These are phyloP conservation scores for Boletellus sp. DNA, from an alignment of 768 basidiomycete genomes.

Conservation along the genomic window DNA sequence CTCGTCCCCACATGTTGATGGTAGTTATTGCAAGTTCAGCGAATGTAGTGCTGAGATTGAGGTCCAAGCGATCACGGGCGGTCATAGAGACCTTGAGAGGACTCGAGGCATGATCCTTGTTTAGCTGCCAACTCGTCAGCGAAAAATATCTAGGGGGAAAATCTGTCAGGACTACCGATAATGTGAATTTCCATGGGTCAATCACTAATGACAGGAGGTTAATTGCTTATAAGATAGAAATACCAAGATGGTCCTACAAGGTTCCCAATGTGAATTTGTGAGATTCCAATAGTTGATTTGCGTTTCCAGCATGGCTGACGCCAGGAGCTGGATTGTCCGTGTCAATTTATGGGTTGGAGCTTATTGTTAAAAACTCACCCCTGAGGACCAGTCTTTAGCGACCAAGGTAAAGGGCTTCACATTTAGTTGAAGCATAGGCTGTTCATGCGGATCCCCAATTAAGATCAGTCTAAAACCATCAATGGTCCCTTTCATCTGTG, in stretches of 20 bases:
- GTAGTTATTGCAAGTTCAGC: constrained; percentile 79
- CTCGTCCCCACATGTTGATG: constrained; percentile 67
- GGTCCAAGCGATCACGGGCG: constrained; percentile 80
- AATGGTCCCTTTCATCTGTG: constrained; percentile 76
- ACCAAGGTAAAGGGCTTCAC: constrained; percentile 79
- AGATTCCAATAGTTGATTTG: constrained; percentile 96
- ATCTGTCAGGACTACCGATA: constrained; percentile 45
- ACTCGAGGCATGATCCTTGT: constrained; percentile 46
- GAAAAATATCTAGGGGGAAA: background rate
- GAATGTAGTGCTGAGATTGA: constrained; percentile 89
- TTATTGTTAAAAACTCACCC: constrained; percentile 44
- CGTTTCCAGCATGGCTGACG: constrained; percentile 74
- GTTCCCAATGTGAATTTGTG: constrained; percentile 98
- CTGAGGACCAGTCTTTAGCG: constrained; percentile 92
- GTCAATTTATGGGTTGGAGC: constrained; percentile 1
- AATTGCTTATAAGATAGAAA: constrained; percentile 2
- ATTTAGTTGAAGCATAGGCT: constrained; percentile 87
- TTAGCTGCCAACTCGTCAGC: constrained; percentile 41
- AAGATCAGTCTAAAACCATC: constrained; percentile 92
- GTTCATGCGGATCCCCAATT: constrained; percentile 93
- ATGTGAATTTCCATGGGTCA: constrained; percentile 91
- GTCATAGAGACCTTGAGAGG: constrained; percentile 59
- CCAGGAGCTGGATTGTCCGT: constrained; percentile 58
- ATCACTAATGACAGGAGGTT: constrained; percentile 53
- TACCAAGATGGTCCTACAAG: constrained; percentile 46